Percentiles rank a stretch among this genome's conserved stretches.
phyloP scores from a whole-genome alignment of 768 basidiomycete species.

The Lactarius pseudohatsudake region DNA sequence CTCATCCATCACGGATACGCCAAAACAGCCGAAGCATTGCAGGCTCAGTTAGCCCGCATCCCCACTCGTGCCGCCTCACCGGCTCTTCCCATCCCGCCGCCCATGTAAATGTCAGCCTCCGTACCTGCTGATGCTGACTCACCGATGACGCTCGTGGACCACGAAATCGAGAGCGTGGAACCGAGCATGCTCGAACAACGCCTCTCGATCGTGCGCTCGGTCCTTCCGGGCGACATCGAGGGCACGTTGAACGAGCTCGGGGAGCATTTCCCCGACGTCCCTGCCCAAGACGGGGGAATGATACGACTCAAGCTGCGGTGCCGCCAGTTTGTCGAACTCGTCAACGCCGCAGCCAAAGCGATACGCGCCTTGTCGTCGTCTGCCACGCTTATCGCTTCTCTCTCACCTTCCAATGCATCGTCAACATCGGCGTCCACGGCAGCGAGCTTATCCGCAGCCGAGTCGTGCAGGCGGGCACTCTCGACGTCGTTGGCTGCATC shows the following conservation, averaged over 20 bases:
- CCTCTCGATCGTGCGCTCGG: slow-evolving; percentile 67
- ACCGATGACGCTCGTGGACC: slow-evolving; percentile 29
- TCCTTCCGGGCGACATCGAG: slow-evolving; percentile 70
- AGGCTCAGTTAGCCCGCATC: slow-evolving; percentile 42
- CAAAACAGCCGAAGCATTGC: slow-evolving; percentile 66
- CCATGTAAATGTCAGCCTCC: slow-evolving; percentile 19
- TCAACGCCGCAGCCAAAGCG: slow-evolving; percentile 26
- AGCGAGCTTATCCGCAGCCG: no score
- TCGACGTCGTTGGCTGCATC: no score
- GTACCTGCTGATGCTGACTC: slow-evolving; percentile 27
- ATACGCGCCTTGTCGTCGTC: slow-evolving; percentile 18
- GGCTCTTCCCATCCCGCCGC: slow-evolving; percentile 27
- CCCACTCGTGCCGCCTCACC: slow-evolving; percentile 20
- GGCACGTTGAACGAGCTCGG: slow-evolving; percentile 57
- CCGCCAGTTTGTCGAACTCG: slow-evolving; percentile 80
- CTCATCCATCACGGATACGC: slow-evolving; percentile 84
- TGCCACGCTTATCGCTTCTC: no score
- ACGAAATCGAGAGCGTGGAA: slow-evolving; percentile 43
- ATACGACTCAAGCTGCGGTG: slow-evolving; percentile 82
- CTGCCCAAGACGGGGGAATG: slow-evolving; percentile 65
- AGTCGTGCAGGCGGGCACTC: no score
- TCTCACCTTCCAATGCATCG: no score
- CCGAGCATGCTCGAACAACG: slow-evolving; percentile 51
- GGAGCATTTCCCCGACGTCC: slow-evolving; percentile 58
- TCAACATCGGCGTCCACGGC: no score